Percentiles rank a stretch among this genome's conserved stretches.
phyloP scores from a whole-genome alignment of 2,329 filamentous ascomycete species.

The Sclerotinia nivalis region DNA sequence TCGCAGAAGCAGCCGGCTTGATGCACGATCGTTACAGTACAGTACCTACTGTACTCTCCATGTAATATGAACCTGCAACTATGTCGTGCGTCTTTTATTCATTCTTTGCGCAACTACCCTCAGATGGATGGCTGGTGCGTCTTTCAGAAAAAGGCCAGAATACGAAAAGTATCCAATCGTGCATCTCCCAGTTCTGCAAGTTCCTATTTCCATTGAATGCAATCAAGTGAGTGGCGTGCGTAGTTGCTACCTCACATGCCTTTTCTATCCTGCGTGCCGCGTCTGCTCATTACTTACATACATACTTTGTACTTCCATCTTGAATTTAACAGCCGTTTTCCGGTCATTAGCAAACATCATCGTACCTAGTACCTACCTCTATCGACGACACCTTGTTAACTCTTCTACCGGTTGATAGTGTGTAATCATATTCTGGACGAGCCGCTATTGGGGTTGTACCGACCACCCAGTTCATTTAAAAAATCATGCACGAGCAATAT shows the following conservation, averaged over 20 bases:
- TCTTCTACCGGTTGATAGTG: slow-evolving; percentile 11
- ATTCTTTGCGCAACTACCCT: slow-evolving; percentile 10
- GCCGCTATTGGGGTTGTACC: slow-evolving; percentile 34
- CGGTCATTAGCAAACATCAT: slow-evolving; percentile 23
- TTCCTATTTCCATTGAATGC: slow-evolving; percentile 18
- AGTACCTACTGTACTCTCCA: slow-evolving; percentile 20
- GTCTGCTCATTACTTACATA: slow-evolving; percentile 18
- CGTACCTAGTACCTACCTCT: slow-evolving; percentile 1
- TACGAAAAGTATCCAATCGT: slow-evolving; percentile 19
- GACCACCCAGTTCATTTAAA: slow-evolving; percentile 28
- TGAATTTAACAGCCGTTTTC: slow-evolving; percentile 24
- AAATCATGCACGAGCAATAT: slow-evolving; percentile 24
- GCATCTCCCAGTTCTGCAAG: slow-evolving; percentile 15
- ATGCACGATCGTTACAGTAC: slow-evolving; percentile 22
- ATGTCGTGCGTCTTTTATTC: slow-evolving; percentile 22
- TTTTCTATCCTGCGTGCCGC: slow-evolving; percentile 19
- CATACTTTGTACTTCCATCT: slow-evolving; percentile 16
- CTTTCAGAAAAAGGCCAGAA: slow-evolving; percentile 5
- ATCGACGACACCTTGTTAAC: slow-evolving; percentile 14
- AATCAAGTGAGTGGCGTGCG: slow-evolving; percentile 24
- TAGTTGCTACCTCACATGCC: slow-evolving; percentile 16
- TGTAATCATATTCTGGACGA: slow-evolving; percentile 28
- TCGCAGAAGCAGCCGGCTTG: slow-evolving; percentile 20
- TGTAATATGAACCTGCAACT: slow-evolving; percentile 21
- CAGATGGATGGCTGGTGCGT: slow-evolving; percentile 21